These are phyloP conservation scores for Bacidia rubella DNA, from an alignment of 495 filamentous ascomycete species.

Conservation along the genomic window DNA sequence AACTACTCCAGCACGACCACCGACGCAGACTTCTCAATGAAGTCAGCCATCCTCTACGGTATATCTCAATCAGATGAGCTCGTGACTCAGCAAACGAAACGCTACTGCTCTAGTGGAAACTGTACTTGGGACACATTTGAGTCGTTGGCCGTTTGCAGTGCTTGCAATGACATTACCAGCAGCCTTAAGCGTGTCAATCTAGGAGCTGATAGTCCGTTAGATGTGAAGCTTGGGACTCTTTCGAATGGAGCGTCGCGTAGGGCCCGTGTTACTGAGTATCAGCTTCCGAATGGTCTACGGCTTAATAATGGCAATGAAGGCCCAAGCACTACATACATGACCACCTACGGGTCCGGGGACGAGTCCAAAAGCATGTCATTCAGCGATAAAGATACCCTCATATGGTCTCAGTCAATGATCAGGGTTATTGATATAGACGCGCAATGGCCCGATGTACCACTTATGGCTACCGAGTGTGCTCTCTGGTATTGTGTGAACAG, in stretches of 20 bases:
- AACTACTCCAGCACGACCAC: background rate
- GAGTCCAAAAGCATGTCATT: background rate
- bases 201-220: background rate
- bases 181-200: background rate
- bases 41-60: background rate
- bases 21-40: background rate
- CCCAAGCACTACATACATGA: background rate
- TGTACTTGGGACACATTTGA: background rate
- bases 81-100: background rate
- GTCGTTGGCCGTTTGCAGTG: background rate
- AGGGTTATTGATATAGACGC: background rate
- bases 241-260: background rate
- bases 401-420: background rate
- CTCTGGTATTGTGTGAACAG: conserved; percentile 1
- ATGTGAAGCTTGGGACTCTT: background rate
- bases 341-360: background rate
- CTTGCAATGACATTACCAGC: background rate
- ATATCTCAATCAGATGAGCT: background rate
- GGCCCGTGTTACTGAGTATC: background rate
- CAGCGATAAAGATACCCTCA: background rate
- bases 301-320: background rate
- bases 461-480: background rate
- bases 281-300: background rate
- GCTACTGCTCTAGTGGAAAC: background rate
- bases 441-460: background rate